These are phyloP conservation scores for Xylaria sp. DNA, from an alignment of 2,329 filamentous ascomycete genomes.

Conservation along the genomic window DNA sequence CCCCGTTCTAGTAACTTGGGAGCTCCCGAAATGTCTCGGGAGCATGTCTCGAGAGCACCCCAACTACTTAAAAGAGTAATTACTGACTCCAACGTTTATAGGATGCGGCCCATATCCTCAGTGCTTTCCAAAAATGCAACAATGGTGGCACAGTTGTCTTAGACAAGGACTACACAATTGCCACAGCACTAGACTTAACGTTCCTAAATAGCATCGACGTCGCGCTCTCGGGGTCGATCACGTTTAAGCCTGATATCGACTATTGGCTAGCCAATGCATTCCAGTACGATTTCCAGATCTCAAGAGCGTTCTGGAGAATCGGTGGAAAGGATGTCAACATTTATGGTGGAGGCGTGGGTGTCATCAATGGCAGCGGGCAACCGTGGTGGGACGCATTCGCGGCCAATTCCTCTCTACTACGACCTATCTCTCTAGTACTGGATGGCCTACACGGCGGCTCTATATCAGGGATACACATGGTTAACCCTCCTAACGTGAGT, in stretches of 20 bases:
- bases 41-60: no score
- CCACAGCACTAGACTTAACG: conserved; percentile 72
- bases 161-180: conserved; percentile 69
- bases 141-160: conserved; percentile 72
- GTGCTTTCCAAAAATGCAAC: conserved; percentile 68
- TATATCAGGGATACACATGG: conserved; percentile 37
- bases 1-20: no score
- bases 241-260: conserved; percentile 72
- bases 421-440: conserved; percentile 38
- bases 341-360: conserved; percentile 63
- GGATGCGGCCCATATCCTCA: conserved; percentile 57
- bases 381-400: conserved; percentile 73
- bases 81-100: no score
- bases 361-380: conserved; percentile 71
- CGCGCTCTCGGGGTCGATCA: conserved; percentile 64
- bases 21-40: no score
- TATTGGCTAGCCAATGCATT: conserved; percentile 76
- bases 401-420: conserved; percentile 43
- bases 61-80: no score
- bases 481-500: conserved; percentile 38
- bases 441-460: conserved; percentile 39
- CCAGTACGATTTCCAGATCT: conserved; percentile 73
- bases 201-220: conserved; percentile 73
- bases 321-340: conserved; percentile 66
- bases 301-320: conserved; percentile 64